Conservation (phyloP, 495 filamentous ascomycete species). For the Hypoxylon crocopeplum region DNA sequence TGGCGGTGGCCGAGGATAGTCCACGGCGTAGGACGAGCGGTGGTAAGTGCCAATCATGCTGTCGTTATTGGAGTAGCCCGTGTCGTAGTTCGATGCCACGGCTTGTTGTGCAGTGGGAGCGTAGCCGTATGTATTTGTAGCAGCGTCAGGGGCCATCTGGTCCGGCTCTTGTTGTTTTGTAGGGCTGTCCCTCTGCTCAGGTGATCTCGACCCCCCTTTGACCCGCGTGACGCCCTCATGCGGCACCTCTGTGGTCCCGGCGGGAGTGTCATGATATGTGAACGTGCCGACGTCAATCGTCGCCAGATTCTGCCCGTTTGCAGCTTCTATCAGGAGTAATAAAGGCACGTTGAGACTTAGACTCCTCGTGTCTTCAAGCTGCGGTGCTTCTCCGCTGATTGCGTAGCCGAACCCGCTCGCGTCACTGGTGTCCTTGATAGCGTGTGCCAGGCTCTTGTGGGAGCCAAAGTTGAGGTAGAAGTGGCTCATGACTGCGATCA, state of each 20-base stretch:
- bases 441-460: constrained; percentile 67
- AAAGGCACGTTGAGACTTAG: constrained; percentile 74
- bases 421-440: constrained; percentile 66
- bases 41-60: constrained; percentile 56
- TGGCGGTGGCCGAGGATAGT: constrained; percentile 51
- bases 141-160: constrained; percentile 35
- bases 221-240: constrained; percentile 54
- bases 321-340: constrained; percentile 71
- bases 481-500: constrained; percentile 60
- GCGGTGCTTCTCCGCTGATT: constrained; percentile 75
- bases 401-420: constrained; percentile 70
- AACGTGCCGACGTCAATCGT: constrained; percentile 77
- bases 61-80: constrained; percentile 50
- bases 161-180: constrained; percentile 46
- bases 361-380: constrained; percentile 70
- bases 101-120: constrained; percentile 51
- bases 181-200: constrained; percentile 50
- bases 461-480: constrained; percentile 79
- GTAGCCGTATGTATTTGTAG: constrained; percentile 58
- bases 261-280: constrained; percentile 63
- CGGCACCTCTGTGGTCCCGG: constrained; percentile 45
- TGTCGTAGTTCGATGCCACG: constrained; percentile 45
- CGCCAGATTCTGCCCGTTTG: constrained; percentile 65
- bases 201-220: constrained; percentile 47
- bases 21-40: constrained; percentile 52